A percentile compares a stretch with the other conserved stretches of the same genome.
phyloP scores from a whole-genome alignment of 768 basidiomycete genomes.

The Trametes coccinea region DNA sequence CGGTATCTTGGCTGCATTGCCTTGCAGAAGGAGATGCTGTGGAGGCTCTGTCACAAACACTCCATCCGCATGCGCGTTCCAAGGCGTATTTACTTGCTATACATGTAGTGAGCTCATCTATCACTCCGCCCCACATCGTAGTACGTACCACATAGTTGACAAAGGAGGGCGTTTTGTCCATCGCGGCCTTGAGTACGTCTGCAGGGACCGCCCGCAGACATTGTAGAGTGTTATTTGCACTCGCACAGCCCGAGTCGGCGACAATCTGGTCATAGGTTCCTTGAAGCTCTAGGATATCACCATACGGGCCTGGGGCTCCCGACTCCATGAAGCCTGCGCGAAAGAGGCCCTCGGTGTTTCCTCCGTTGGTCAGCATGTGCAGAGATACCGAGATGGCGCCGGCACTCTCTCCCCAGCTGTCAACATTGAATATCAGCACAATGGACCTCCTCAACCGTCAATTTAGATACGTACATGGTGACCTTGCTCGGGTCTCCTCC shows the following conservation, averaged over 20 bases:
- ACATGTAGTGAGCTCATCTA: neutral
- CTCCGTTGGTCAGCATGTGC: constrained; percentile 30
- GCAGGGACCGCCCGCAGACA: constrained; percentile 22
- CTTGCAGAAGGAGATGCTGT: constrained; percentile 7
- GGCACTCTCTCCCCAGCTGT: constrained; percentile 38
- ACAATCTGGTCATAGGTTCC: constrained; percentile 16
- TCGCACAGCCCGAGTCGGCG: constrained; percentile 11
- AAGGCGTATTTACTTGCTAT: constrained; percentile 13
- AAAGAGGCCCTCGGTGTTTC: constrained; percentile 26
- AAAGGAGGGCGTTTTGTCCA: constrained; percentile 14
- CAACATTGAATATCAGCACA: too few relatives aligned
- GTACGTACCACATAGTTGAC: constrained; percentile 2
- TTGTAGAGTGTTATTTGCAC: constrained; percentile 15
- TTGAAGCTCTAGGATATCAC: constrained; percentile 10
- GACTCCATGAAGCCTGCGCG: constrained; percentile 40
- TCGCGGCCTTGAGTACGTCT: constrained; percentile 12
- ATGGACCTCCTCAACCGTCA: too few relatives aligned
- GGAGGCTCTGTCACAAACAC: constrained; percentile 21
- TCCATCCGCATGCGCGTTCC: constrained; percentile 22
- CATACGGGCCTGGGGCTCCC: neutral
- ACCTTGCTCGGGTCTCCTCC: constrained; percentile 48
- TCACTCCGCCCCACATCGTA: neutral
- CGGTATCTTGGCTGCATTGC: constrained; percentile 19
- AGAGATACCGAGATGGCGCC: constrained; percentile 37
- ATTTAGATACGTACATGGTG: constrained; percentile 34